Conservation (phyloP, 495 filamentous ascomycete genomes). For the Entonaema liquescens region DNA sequence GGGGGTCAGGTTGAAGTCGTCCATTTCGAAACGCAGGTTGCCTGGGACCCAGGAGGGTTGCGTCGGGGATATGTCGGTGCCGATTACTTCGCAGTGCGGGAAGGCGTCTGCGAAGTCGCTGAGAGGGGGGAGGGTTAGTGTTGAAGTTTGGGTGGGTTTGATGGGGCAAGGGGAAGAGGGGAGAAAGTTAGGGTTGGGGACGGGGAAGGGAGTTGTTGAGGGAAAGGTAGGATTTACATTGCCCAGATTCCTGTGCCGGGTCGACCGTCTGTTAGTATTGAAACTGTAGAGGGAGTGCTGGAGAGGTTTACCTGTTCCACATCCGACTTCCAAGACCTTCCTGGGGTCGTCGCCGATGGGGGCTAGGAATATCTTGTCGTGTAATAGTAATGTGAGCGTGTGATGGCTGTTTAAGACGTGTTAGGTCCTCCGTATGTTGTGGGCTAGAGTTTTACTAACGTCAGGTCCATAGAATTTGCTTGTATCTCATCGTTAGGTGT, state of each 20-base stretch:
- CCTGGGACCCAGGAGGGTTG: conserved; percentile 61
- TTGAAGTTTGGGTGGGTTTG: neutral
- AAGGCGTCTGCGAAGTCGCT: conserved; percentile 57
- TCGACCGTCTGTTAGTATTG: neutral
- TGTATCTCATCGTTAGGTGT: neutral
- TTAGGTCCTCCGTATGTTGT: neutral
- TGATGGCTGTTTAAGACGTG: neutral
- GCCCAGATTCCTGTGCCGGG: neutral
- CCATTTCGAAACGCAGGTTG: conserved; percentile 62
- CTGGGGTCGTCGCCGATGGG: neutral
- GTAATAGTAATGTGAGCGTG: neutral
- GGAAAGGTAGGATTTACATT: neutral
- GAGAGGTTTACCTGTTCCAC: neutral
- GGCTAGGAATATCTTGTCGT: neutral
- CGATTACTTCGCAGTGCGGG: conserved; percentile 63
- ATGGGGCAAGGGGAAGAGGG: neutral
- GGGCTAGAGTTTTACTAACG: neutral
- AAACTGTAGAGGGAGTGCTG: neutral
- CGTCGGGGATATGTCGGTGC: conserved; percentile 72
- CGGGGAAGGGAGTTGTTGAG: neutral
- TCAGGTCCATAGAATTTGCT: neutral
- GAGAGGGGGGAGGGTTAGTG: neutral
- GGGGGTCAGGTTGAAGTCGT: conserved; percentile 53
- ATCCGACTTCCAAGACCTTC: neutral
- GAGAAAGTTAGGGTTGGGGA: neutral